These are phyloP conservation scores for Penicillium frequentans DNA, from an alignment of 2,329 filamentous ascomycete species.

Conservation along the genomic window DNA sequence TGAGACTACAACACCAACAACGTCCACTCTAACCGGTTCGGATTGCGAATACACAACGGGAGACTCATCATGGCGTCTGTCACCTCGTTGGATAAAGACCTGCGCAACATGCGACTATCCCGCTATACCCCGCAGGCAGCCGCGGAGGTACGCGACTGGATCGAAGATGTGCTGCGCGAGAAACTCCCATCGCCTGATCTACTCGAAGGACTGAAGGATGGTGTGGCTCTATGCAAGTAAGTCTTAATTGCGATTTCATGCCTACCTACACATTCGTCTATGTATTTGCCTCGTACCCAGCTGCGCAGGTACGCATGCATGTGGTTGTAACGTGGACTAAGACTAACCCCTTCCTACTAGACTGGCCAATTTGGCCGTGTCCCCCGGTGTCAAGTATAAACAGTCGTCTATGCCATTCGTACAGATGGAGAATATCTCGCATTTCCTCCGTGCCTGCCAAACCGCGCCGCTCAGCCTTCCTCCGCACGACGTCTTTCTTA, in stretches of 20 bases:
- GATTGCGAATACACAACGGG: neutral
- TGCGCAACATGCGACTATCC: constrained; percentile 87
- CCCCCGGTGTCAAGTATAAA: constrained; percentile 85
- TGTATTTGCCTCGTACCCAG: neutral
- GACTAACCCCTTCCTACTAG: constrained; percentile 47
- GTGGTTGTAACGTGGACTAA: constrained; percentile 19
- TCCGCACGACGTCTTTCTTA: constrained; percentile 93
- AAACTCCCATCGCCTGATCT: constrained; percentile 72
- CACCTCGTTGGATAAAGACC: constrained; percentile 87
- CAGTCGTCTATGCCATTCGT: constrained; percentile 94
- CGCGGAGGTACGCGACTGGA: constrained; percentile 81
- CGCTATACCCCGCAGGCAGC: constrained; percentile 91
- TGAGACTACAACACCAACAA: neutral
- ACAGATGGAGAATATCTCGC: constrained; percentile 99
- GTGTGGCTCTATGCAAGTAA: constrained; percentile 88
- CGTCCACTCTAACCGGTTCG: neutral
- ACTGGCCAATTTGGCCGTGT: constrained; percentile 76
- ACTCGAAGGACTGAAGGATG: constrained; percentile 84
- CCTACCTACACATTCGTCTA: neutral
- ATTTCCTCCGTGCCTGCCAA: constrained; percentile 89
- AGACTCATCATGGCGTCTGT: constrained; percentile 79
- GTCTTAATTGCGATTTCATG: constrained; percentile 24
- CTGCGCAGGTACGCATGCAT: neutral
- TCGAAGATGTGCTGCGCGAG: constrained; percentile 77
- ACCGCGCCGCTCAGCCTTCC: constrained; percentile 80